Evolutionary conservation across 345 rosid genomes (phyloP).

Genomic region (Mangifera indica): DNA sequence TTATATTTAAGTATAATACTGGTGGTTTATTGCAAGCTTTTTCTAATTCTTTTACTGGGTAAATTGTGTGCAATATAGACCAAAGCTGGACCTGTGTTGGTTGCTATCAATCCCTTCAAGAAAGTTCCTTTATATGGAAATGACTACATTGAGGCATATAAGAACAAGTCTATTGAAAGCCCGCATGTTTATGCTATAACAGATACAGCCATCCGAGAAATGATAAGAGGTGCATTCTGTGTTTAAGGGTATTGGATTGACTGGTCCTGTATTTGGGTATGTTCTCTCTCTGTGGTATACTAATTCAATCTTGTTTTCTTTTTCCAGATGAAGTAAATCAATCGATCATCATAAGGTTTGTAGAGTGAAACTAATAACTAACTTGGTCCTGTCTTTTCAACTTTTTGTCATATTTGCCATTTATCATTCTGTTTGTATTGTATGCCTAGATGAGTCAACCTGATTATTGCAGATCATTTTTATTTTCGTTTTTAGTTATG

Average conservation of each 20-base stretch:
- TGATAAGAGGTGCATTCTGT: conserved; percentile 73
- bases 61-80: conserved; percentile 52
- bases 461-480: background rate
- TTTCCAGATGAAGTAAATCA: conserved; percentile 95
- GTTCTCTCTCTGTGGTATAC: too few relatives aligned
- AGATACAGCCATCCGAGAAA: conserved; percentile 94
- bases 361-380: conserved; percentile 8
- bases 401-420: background rate
- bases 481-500: background rate
- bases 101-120: conserved; percentile 95
- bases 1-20: conserved; percentile 17
- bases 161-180: conserved; percentile 63
- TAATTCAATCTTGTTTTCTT: background rate
- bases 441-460: background rate
- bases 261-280: background rate
- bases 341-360: conserved; percentile 98
- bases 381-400: conserved; percentile 4
- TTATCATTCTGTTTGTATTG: background rate
- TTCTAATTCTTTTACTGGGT: conserved; percentile 17
- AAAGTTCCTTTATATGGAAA: conserved; percentile 85
- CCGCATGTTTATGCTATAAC: conserved; percentile 97
- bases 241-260: conserved; percentile 15
- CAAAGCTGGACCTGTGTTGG: conserved; percentile 97
- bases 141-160: conserved; percentile 75
- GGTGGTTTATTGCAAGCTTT: conserved; percentile 5